Conservation (phyloP, 148 eudicot species). For the Diospyros lotus region DNA sequence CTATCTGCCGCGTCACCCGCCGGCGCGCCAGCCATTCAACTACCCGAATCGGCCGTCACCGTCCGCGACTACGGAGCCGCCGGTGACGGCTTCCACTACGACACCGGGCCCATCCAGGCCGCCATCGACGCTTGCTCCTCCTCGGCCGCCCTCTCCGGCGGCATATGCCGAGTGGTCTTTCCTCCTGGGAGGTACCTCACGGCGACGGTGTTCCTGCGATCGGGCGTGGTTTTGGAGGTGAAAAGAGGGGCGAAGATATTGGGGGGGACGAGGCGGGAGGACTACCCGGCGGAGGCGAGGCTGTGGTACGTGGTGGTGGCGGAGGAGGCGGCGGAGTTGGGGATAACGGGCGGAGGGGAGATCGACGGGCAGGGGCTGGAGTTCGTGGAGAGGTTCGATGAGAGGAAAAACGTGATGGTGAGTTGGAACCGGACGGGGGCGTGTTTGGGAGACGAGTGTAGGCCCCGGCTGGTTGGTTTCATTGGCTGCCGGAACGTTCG, state of each 20-base stretch:
- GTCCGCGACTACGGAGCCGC: conserved; percentile 74
- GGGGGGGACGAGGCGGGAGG: conserved; percentile 61
- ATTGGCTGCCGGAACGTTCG: conserved; percentile 55
- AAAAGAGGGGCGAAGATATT: conserved; percentile 45
- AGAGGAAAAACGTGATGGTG: conserved; percentile 95
- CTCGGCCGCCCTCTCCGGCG: conserved; percentile 9
- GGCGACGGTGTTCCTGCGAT: conserved; percentile 53
- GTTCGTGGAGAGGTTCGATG: conserved; percentile 73
- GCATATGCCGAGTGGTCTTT: conserved; percentile 60
- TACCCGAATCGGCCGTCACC: conserved; percentile 25
- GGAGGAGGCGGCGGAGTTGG: conserved; percentile 72
- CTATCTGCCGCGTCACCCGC: conserved; percentile 32
- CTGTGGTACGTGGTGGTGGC: conserved; percentile 89
- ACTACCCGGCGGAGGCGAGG: conserved; percentile 46
- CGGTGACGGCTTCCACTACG: conserved; percentile 66
- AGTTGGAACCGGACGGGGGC: conserved; percentile 85
- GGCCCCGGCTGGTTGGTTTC: conserved; percentile 87
- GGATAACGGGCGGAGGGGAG: conserved; percentile 89
- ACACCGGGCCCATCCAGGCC: conserved; percentile 76
- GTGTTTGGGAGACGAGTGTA: conserved; percentile 81
- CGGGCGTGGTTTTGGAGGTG: conserved; percentile 67
- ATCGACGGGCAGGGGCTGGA: conserved; percentile 78
- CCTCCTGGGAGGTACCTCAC: conserved; percentile 77
- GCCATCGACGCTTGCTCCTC: conserved; percentile 76
- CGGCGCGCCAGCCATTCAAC: conserved; percentile 15